Percentiles rank a stretch among this genome's conserved stretches.
These are phyloP conservation scores for Trichoderma hamatum DNA, from an alignment of 2,329 filamentous ascomycete species.

Conservation along the genomic window DNA sequence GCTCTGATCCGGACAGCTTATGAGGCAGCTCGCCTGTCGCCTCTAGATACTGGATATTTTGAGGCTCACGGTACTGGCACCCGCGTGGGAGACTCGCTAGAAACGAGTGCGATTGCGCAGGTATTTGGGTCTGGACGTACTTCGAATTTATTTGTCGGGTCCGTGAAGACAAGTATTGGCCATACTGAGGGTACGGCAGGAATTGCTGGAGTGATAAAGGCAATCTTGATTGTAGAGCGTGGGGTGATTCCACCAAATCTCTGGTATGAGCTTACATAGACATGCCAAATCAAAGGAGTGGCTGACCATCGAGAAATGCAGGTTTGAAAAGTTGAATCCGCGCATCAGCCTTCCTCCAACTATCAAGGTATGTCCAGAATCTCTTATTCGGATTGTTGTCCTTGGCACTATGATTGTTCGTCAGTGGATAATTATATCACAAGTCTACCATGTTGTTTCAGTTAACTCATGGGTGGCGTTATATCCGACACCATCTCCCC, in stretches of 20 bases:
- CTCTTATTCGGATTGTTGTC: no score
- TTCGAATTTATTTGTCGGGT: not conserved
- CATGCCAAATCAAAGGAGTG: no score
- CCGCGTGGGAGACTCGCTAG: not conserved
- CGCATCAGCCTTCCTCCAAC: no score
- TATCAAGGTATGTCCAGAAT: no score
- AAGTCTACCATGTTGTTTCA: no score
- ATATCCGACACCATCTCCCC: no score
- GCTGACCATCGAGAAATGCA: not conserved
- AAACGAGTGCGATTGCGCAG: no score
- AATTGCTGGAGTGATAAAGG: not conserved
- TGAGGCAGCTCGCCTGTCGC: conserved; percentile 4
- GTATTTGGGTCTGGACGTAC: no score
- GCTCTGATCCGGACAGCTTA: conserved; percentile 1
- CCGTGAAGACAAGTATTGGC: not conserved
- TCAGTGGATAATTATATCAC: no score
- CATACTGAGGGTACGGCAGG: not conserved
- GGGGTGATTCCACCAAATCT: not conserved
- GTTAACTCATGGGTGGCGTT: no score
- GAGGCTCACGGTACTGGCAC: conserved; percentile 11
- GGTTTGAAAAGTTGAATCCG: not conserved
- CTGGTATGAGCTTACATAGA: no score
- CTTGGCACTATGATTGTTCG: no score
- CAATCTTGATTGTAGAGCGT: not conserved
- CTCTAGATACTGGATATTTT: not conserved